Base-by-base conservation (phyloP, 2,329 filamentous ascomycete genomes). In the Emergomyces africanus region DNA sequence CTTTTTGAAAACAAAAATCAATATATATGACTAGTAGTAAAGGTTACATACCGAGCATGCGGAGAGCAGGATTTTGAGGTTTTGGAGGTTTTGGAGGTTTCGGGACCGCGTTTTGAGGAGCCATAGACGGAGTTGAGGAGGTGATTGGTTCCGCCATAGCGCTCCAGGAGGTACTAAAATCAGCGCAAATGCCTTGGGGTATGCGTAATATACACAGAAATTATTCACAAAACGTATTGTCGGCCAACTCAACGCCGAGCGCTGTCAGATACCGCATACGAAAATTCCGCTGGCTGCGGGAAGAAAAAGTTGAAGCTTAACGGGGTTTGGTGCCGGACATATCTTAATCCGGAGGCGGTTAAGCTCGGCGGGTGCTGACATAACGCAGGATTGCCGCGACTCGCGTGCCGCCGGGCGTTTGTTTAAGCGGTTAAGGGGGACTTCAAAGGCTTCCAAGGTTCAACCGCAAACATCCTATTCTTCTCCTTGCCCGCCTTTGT, bases 1-100 rank as follows among this genome's bases (percentile, higher is more conserved):
- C n/a, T n/a, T n/a, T n/a, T n/a, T n/a, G n/a, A n/a, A n/a, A n/a
- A n/a, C n/a, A n/a, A n/a, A n/a, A n/a, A n/a, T n/a, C n/a, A n/a
- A n/a, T n/a, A n/a, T n/a, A n/a, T n/a, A n/a, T n/a, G n/a, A n/a
- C n/a, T n/a, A n/a, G n/a, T 3, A 41, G 33, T 20, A 44, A 20
- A 44, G 30, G 5, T 30, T 42, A 15, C 44, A 54, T 60, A 63
- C 63, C 63, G 8, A 64, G 53, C 63, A 63, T 63, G 42, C 61
- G 60, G 33, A 64, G 58, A 18, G 61, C 63, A 10, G 63, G 63
- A 59, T 64, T 64, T 49, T 64, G 63, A 10, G 61, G 58, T 53
- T 63, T 64, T 18, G 61, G 63, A 5, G 60, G 48, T 15, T 61
- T 20, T 12, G 59, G 41, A 53, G 60, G 56, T 55, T 62, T 63